These are phyloP conservation scores for Candida manassasensis DNA, from an alignment of 805 yeast species.

Conservation along the genomic window DNA sequence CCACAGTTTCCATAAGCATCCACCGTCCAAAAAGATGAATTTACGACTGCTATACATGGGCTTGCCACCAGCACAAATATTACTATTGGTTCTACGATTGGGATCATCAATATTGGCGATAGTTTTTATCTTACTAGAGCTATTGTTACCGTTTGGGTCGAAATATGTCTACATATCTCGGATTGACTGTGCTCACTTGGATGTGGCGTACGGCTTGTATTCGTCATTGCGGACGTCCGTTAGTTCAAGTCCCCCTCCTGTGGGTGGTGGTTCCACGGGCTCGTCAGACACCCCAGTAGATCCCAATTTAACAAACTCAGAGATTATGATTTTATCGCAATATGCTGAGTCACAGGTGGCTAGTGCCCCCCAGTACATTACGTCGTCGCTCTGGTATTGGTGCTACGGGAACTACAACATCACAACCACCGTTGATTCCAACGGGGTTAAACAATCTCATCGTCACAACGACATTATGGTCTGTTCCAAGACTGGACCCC, in stretches of 20 bases:
- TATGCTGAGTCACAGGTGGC: conserved; percentile 45
- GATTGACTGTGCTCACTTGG: conserved; percentile 48
- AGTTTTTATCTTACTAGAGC: conserved; percentile 14
- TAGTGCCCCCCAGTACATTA: conserved; percentile 45
- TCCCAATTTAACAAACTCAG: conserved; percentile 43
- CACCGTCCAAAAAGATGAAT: too few species aligned
- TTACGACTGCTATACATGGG: conserved; percentile 21
- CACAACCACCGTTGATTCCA: conserved; percentile 10
- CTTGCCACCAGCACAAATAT: conserved; percentile 9
- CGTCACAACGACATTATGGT: conserved; percentile 19
- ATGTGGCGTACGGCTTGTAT: conserved; percentile 51
- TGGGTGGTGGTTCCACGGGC: conserved; percentile 4
- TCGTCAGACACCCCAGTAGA: conserved; percentile 19
- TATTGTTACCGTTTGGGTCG: conserved; percentile 24
- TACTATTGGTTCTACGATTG: conserved; percentile 23
- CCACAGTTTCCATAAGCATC: too few species aligned
- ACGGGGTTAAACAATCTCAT: conserved; percentile 12
- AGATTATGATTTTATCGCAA: conserved; percentile 38
- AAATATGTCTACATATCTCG: conserved; percentile 24
- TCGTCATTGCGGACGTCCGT: conserved; percentile 35
- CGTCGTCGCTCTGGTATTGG: conserved; percentile 39
- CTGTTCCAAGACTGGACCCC: conserved; percentile 13
- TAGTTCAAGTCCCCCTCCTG: conserved; percentile 15
- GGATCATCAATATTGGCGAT: conserved; percentile 14
- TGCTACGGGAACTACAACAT: conserved; percentile 40